Evolutionary conservation across 1,139 yeast genomes (phyloP).

Genomic region (Hanseniaspora uvarum): DNA sequence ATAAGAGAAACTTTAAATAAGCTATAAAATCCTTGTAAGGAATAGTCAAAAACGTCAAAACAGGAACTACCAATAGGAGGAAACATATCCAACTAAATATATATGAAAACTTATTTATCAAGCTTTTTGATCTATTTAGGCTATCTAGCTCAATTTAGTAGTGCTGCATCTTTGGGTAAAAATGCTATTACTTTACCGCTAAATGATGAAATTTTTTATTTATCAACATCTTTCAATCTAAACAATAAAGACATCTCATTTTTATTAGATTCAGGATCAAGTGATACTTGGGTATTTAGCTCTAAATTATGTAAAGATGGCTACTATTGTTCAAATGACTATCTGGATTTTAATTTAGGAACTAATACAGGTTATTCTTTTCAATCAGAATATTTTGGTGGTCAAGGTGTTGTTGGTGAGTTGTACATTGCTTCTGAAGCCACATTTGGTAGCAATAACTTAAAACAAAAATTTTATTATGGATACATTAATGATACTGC

Average conservation of each 20-base stretch:
- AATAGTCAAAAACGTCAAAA: too few relatives aligned
- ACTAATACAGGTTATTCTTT: not conserved
- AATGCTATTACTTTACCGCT: not conserved
- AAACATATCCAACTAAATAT: too few relatives aligned
- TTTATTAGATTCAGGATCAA: conserved; percentile 57
- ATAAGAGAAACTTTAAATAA: too few relatives aligned
- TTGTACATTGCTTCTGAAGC: conserved; percentile 2
- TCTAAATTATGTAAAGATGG: conserved; percentile 17
- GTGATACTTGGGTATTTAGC: conserved; percentile 53
- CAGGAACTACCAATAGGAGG: too few relatives aligned
- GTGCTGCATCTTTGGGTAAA: not conserved
- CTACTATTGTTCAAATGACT: not conserved
- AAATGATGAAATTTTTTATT: conserved; percentile 2
- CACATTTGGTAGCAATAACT: not conserved
- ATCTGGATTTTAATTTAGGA: not conserved
- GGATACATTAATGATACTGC: not conserved
- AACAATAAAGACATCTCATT: conserved; percentile 36
- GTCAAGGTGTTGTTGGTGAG: conserved; percentile 1
- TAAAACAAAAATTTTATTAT: not conserved
- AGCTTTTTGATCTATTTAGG: not conserved
- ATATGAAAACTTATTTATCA: not conserved
- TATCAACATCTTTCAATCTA: not conserved
- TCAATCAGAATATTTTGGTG: conserved; percentile 5
- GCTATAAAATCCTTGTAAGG: too few relatives aligned
- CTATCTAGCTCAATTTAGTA: not conserved